Base-by-base conservation (phyloP, 2,329 filamentous ascomycete species). In the Fusarium sp. region DNA sequence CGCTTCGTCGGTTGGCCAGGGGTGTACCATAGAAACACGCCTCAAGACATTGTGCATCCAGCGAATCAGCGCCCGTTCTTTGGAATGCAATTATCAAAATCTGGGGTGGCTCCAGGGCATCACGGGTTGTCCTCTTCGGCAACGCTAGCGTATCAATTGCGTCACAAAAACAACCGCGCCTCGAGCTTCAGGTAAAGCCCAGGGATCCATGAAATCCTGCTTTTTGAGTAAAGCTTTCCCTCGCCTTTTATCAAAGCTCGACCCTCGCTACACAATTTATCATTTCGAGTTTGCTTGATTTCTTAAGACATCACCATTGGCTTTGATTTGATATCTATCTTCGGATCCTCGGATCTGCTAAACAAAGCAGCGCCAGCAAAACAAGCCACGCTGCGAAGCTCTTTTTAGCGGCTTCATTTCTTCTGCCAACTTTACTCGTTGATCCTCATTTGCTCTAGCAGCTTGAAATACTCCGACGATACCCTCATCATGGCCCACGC, bases 401-500 rank as follows among this genome's bases (percentile, higher is more conserved):
- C 35, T 63, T 34, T 54, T 50, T 73, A 57, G 56, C 39, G 35
- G 52, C 67, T 65, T 75, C 72, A 37, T 34, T n/a, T 67, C 50
- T 54, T 41, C 43, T 57, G 10, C 68, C 27, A 41, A 48, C 39
- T 37, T 32, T 23, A 4, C 20, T 67, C 58, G 72, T 70, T 68
- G 66, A 71, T 73, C 69, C 23, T 66, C 30, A 69, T 65, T 39
- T 63, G n/a, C 48, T 52, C 25, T 52, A 43, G n/a, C 23, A 5
- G 35, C 30, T 43, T 32, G 13, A 67, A 60, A 23, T 57, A n/a
- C n/a, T 6, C 50, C 41, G n/a, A 14, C 27, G 48, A 64, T 34
- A 34, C 37, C 48, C 45, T 70, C 76, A 76, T 64, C 70, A 84
- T 85, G 83, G 84, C 84, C 74, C 78, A 83, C 79, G 87, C 87